Base-by-base conservation (phyloP, 768 basidiomycete genomes). In the Panaeolus cyanescens region DNA sequence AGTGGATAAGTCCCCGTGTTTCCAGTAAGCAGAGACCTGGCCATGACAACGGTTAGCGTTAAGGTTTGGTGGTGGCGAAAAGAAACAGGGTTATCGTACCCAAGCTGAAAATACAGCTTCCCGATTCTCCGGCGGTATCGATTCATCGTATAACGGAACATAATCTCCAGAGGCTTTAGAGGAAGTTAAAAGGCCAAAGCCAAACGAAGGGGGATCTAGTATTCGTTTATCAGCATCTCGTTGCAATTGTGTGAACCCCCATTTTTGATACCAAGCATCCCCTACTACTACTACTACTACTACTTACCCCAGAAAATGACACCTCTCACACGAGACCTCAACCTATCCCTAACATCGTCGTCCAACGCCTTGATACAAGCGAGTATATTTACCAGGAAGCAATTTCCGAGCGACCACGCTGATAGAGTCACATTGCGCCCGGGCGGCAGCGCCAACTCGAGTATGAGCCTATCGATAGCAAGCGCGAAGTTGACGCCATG, bases 381-480 rank as follows among this genome's bases (percentile, higher is more conserved):
- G 3, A 73, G 60, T 20, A 69, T 55, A 4, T 68, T 56, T 39
- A 69, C 56, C 9, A 73, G 30, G 54, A 74, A 74, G 0, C 64
- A 37, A 6, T 56, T 64, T 0, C 75, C 76, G 56, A 74, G 40
- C 3, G 75, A 75, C 74, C 74, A 77, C 15, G 67, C 73, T 2
- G 62, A 59, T 6, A 75, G 56, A 15, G 65, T 61, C 2, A 74
- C 61, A 13, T 62, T 69, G 6, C 25, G 45, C 13, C 45, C 45
- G 6, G 7, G 25, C 3, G 45, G 45, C 9, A 50, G 45, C 25
- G 12, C 25, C 25, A 50, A 13, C 5, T 58, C 71, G 62, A 42
- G 57, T 12, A 75, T 71, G 20, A 76, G 28, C 3, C 66, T 63
- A 56, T 71, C 65, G 9, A 75, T 20, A 58, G 73, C 70, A 19